A percentile compares a stretch with the other conserved stretches of the same genome.
Evolutionary conservation across 176 grass and related monocot species (phyloP).

Genomic region (Carex kokanica): DNA sequence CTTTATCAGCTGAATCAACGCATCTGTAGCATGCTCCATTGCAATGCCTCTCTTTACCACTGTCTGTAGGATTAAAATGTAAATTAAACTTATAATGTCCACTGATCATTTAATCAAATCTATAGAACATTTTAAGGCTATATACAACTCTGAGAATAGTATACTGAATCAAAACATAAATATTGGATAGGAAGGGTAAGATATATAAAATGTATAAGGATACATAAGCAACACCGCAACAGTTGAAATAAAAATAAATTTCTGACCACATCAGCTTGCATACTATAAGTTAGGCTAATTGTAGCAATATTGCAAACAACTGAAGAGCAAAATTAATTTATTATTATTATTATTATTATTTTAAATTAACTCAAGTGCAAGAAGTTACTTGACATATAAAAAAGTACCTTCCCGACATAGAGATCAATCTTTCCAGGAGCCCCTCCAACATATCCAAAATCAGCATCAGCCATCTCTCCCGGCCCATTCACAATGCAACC

Average conservation of each 20-base stretch:
- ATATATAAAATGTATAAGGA: background rate
- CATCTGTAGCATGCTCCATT: slow-evolving; percentile 87
- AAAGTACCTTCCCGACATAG: slow-evolving; percentile 88
- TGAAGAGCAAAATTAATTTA: no score
- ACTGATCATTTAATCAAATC: background rate
- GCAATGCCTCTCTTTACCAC: slow-evolving; percentile 83
- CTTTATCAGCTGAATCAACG: slow-evolving; percentile 94
- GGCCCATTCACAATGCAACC: slow-evolving; percentile 96
- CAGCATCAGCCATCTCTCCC: slow-evolving; percentile 96
- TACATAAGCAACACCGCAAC: background rate
- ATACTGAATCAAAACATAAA: slow-evolving; percentile 2
- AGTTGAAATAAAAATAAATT: background rate
- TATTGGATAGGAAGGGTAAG: background rate
- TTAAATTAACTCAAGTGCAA: background rate
- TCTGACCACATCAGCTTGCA: background rate
- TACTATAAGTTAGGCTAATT: background rate
- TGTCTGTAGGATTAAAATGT: slow-evolving; percentile 30
- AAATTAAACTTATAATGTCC: background rate
- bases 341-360: no score
- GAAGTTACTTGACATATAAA: slow-evolving; percentile 10
- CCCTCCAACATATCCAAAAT: slow-evolving; percentile 95
- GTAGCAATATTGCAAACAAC: background rate
- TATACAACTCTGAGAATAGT: background rate
- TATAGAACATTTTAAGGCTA: background rate
- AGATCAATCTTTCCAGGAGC: slow-evolving; percentile 96